These are phyloP conservation scores for Daldinia concentrica DNA, from an alignment of 495 filamentous ascomycete species.

Conservation along the genomic window DNA sequence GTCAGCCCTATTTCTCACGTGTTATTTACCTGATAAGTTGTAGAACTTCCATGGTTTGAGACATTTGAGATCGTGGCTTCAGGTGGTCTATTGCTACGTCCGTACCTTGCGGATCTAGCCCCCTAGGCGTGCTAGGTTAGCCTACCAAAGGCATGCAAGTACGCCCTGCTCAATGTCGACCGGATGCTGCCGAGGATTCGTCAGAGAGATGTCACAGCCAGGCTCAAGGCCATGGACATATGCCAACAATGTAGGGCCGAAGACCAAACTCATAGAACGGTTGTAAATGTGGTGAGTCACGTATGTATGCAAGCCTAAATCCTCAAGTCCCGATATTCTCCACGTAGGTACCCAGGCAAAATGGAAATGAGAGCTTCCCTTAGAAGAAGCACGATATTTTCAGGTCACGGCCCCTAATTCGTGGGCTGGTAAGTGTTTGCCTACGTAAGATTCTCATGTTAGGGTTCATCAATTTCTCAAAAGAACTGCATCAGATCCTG, in stretches of 20 bases:
- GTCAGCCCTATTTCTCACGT: constrained; percentile 27
- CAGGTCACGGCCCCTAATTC: not conserved
- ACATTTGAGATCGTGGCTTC: constrained; percentile 45
- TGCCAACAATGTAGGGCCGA: constrained; percentile 23
- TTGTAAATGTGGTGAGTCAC: constrained; percentile 17
- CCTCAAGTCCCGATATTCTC: not conserved
- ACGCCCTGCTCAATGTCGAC: constrained; percentile 36
- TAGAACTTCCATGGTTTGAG: constrained; percentile 30
- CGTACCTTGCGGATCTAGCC: constrained; percentile 46
- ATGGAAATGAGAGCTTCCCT: not conserved
- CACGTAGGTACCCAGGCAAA: not conserved
- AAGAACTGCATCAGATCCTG: not conserved
- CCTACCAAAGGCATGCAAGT: constrained; percentile 30
- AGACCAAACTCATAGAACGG: constrained; percentile 1
- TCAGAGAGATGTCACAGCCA: constrained; percentile 12
- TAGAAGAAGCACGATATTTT: too few relatives aligned
- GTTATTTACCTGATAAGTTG: constrained; percentile 13
- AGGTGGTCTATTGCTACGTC: constrained; percentile 45
- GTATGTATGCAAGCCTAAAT: constrained; percentile 7
- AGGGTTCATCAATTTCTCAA: not conserved
- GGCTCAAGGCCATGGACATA: constrained; percentile 17
- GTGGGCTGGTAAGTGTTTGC: not conserved
- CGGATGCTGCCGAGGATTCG: constrained; percentile 42
- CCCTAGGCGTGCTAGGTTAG: constrained; percentile 27
- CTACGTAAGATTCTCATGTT: not conserved